These are phyloP conservation scores for Ophiosphaerella herpotricha DNA, from an alignment of 2,329 filamentous ascomycete genomes.

Conservation along the genomic window DNA sequence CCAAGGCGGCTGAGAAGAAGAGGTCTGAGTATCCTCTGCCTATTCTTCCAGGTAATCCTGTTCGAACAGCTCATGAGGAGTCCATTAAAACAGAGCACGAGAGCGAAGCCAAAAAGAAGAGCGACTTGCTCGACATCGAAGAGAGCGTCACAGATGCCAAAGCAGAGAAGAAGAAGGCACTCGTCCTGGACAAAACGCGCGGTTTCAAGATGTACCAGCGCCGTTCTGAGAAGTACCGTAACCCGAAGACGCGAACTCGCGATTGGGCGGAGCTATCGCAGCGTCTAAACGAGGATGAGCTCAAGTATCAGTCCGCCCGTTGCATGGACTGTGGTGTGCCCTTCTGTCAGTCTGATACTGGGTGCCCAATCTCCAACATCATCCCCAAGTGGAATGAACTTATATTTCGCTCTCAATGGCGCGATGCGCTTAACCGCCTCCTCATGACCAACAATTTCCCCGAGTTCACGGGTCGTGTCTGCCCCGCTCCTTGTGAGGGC, in stretches of 20 bases:
- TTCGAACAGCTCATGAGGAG: slow-evolving; percentile 58
- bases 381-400: slow-evolving; percentile 97
- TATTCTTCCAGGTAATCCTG: slow-evolving; percentile 69
- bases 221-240: slow-evolving; percentile 90
- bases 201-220: slow-evolving; percentile 98
- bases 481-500: slow-evolving; percentile 93
- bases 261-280: slow-evolving; percentile 92
- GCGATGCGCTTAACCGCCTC: slow-evolving; percentile 86
- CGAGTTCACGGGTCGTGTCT: slow-evolving; percentile 96
- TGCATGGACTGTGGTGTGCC: slow-evolving; percentile 99
- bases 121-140: slow-evolving; percentile 77
- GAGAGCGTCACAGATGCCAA: slow-evolving; percentile 85
- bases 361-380: slow-evolving; percentile 93
- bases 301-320: slow-evolving; percentile 94
- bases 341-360: slow-evolving; percentile 95
- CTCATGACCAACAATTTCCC: slow-evolving; percentile 93
- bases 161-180: slow-evolving; percentile 85
- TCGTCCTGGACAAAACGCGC: slow-evolving; percentile 95
- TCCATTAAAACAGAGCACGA: slow-evolving; percentile 61
- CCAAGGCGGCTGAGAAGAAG: slow-evolving; percentile 83
- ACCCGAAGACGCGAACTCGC: slow-evolving; percentile 79
- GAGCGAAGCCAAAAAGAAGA: slow-evolving; percentile 70
- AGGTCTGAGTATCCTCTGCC: slow-evolving; percentile 82
- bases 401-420: slow-evolving; percentile 70
- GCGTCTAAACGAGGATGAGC: slow-evolving; percentile 87